Base-by-base conservation (phyloP, 2,329 filamentous ascomycete species). In the Venturia effusa region DNA sequence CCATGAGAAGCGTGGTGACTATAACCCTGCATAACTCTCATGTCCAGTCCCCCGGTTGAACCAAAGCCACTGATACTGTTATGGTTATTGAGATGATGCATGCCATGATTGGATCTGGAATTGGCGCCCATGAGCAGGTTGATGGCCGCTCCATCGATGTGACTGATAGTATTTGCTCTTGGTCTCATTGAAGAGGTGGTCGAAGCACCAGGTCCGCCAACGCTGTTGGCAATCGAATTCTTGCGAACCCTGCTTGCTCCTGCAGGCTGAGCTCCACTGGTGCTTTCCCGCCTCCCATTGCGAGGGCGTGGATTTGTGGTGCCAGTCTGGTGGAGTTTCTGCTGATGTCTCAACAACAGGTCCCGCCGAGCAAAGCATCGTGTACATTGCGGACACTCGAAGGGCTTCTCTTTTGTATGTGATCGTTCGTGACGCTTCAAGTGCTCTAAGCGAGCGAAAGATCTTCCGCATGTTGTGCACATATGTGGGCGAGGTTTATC, bases 341-440 rank as follows among this genome's bases (percentile, higher is more conserved):
- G 94, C 81, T 99, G 94, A 77, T 99, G 94, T 66, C 94, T 86
- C 68, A 99, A 80, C 64, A 99, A 83, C 69, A 99, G 78, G 76
- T 99, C 94, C 68, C 94, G 86, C 66, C 94, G 86, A 66, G 94
- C 94, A 77, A 99, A 99, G 78, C 94, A 97, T 77, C 94, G 81
- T 43, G 90, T 84, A 76, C 94, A 99, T 75, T 97, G 91, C 34
- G 91, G 90, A 71, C 94, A 99, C 76, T 97, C 92, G 71, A 99
- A 99, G 0, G 94, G 94, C 80, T 99, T 99, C 78, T 99, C 92
- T 75, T 99, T 97, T 55, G 92, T 97, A 74, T 97, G 92, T n/a
- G 92, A 96, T 67, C 94, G 86, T 78, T 97, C 94, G 76, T 99
- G 94, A 66, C 94, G 88, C 79, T 99, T 99, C 69, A 99, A 80